Percentiles rank a stretch among this genome's conserved stretches.
These are phyloP conservation scores for Mycocentrospora acerina DNA, from an alignment of 2,329 filamentous ascomycete genomes.

Conservation along the genomic window DNA sequence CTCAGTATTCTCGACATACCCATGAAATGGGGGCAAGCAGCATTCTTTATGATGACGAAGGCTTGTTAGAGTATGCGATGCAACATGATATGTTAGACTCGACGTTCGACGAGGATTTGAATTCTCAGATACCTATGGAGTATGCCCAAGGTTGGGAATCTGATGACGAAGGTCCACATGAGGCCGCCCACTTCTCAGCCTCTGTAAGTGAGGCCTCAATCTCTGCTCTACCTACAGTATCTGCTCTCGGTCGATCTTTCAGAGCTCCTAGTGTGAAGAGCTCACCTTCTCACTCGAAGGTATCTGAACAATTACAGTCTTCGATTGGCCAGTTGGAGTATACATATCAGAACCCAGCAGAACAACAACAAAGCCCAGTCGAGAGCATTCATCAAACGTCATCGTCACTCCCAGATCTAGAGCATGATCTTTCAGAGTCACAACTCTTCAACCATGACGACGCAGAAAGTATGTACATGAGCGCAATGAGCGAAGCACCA, in stretches of 20 bases:
- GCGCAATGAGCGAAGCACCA: constrained; percentile 55
- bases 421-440: constrained; percentile 51
- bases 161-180: constrained; percentile 13
- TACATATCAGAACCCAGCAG: constrained; percentile 13
- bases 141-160: constrained; percentile 5
- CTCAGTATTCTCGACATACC: constrained; percentile 8
- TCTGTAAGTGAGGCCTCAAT: constrained; percentile 19
- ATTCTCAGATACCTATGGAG: constrained; percentile 5
- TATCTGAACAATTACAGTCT: constrained; percentile 4
- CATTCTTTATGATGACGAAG: constrained; percentile 38
- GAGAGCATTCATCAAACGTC: constrained; percentile 4
- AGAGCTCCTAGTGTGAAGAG: constrained; percentile 5
- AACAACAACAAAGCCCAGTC: constrained; percentile 6
- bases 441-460: constrained; percentile 77
- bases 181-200: constrained; percentile 11
- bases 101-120: constrained; percentile 16
- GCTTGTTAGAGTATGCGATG: constrained; percentile 36
- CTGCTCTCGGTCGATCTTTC: constrained; percentile 24
- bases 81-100: constrained; percentile 35
- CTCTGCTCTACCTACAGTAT: constrained; percentile 25
- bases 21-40: constrained; percentile 29
- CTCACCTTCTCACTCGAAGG: constrained; percentile 12
- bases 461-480: constrained; percentile 86
- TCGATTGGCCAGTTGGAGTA: constrained; percentile 15
- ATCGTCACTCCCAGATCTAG: constrained; percentile 7